phyloP scores from a whole-genome alignment of 1,284 basidiomycete species.

The Tylopilus orsonianus region DNA sequence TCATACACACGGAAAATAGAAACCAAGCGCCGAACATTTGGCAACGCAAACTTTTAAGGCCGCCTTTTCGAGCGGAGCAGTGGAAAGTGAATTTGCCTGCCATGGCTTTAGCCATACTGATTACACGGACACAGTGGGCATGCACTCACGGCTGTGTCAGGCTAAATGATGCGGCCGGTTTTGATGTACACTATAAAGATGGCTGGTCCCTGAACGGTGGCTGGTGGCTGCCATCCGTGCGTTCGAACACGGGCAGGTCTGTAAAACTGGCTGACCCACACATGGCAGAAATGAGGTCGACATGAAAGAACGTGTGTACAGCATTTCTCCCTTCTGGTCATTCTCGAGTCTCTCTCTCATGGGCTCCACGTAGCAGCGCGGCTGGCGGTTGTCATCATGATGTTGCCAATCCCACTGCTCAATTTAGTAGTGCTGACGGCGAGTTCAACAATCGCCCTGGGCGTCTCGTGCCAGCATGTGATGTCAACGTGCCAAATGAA shows the following conservation, averaged over 20 bases:
- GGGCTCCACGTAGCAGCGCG: neutral
- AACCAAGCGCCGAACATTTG: slow-evolving; percentile 17
- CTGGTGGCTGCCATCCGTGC: slow-evolving; percentile 9
- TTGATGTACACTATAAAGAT: slow-evolving; percentile 8
- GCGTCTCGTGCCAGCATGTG: neutral
- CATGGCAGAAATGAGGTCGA: slow-evolving; percentile 6
- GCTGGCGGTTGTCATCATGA: neutral
- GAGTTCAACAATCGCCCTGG: neutral
- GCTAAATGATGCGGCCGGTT: slow-evolving; percentile 18
- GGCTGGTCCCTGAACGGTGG: slow-evolving; percentile 20
- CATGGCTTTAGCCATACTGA: slow-evolving; percentile 1
- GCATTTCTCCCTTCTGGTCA: slow-evolving; percentile 5
- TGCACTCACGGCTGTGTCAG: slow-evolving; percentile 14
- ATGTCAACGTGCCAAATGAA: neutral
- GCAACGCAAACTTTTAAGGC: slow-evolving; percentile 5
- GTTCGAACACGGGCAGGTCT: slow-evolving; percentile 5
- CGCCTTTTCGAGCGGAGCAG: slow-evolving; percentile 26
- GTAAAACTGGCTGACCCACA: slow-evolving; percentile 1
- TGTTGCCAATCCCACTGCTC: slow-evolving; percentile 2
- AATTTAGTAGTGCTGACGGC: neutral
- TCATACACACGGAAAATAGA: slow-evolving; percentile 24
- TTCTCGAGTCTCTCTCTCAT: neutral
- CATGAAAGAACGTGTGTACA: slow-evolving; percentile 8
- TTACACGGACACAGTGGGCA: neutral
- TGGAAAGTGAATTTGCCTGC: slow-evolving; percentile 1